phyloP scores from a whole-genome alignment of 345 rosid genomes.

The Eucalyptus pauciflora region DNA sequence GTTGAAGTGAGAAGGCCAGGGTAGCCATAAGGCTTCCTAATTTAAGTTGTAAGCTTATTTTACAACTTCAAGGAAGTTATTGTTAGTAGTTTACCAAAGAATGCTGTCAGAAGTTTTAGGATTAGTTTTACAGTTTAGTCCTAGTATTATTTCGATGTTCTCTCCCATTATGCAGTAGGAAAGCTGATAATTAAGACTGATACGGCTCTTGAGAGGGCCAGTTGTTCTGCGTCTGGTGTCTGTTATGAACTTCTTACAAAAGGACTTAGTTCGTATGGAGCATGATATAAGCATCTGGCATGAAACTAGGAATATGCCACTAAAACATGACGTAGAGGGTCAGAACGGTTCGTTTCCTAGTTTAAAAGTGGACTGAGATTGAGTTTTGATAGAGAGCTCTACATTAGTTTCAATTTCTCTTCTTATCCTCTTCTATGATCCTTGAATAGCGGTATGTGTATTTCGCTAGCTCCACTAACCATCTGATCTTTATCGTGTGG shows the following conservation, averaged over 20 bases:
- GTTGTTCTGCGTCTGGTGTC: background rate
- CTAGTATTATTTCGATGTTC: background rate
- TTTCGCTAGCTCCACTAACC: rapidly evolving
- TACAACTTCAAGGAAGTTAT: background rate
- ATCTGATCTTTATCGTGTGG: background rate
- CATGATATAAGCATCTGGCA: background rate
- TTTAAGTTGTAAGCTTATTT: background rate
- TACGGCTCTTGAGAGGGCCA: background rate
- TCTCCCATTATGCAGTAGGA: background rate
- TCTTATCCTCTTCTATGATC: background rate
- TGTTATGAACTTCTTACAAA: background rate
- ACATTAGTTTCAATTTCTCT: background rate
- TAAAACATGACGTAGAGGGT: background rate
- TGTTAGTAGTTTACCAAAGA: background rate
- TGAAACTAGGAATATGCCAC: background rate
- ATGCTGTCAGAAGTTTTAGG: background rate
- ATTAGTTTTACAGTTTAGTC: background rate
- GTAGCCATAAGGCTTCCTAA: background rate
- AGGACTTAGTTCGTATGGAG: background rate
- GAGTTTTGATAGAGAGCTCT: background rate
- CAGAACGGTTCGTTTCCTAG: background rate
- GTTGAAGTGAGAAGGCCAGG: background rate
- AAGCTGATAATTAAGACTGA: background rate
- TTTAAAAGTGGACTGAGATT: background rate
- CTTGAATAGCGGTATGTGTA: background rate